Percentiles rank a stretch among this genome's conserved stretches.
Evolutionary conservation across 169 alveolate genomes (phyloP).

Genomic region (Plasmodium berghei): DNA sequence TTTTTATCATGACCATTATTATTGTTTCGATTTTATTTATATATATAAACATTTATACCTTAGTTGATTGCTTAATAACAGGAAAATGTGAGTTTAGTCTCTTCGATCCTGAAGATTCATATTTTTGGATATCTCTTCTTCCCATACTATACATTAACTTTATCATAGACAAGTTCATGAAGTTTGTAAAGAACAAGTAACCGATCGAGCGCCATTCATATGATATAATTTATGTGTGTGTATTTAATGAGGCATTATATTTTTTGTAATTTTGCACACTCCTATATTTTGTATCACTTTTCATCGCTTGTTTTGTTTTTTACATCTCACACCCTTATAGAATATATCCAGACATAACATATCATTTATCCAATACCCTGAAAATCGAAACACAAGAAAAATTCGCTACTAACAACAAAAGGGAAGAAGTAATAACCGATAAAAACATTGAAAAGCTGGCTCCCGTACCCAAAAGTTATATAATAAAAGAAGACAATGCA

Average conservation of each 20-base stretch:
- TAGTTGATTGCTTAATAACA: conserved; percentile 47
- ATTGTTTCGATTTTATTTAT: conserved; percentile 35
- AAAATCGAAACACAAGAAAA: conserved; percentile 1
- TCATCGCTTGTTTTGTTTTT: neutral
- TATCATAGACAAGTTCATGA: conserved; percentile 29
- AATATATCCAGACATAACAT: conserved; percentile 52
- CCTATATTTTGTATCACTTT: neutral
- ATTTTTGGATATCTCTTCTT: conserved; percentile 63
- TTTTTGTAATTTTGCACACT: neutral
- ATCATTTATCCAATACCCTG: conserved; percentile 6
- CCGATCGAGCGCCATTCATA: neutral
- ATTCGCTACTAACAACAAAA: neutral
- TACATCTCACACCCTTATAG: conserved; percentile 7
- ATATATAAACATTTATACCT: conserved; percentile 55
- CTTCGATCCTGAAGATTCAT: conserved; percentile 21
- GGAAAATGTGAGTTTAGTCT: conserved; percentile 74
- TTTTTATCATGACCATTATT: conserved; percentile 33
- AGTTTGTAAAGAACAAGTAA: conserved; percentile 44
- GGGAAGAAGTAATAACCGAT: neutral
- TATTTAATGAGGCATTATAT: neutral
- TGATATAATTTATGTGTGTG: neutral
- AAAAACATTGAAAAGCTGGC: conserved; percentile 13
- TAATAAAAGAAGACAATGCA: conserved; percentile 42
- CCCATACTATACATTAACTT: conserved; percentile 58
- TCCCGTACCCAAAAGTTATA: conserved; percentile 44